These are phyloP conservation scores for Fraxinus angustifolia DNA, from an alignment of 305 asterid genomes.

Conservation along the genomic window DNA sequence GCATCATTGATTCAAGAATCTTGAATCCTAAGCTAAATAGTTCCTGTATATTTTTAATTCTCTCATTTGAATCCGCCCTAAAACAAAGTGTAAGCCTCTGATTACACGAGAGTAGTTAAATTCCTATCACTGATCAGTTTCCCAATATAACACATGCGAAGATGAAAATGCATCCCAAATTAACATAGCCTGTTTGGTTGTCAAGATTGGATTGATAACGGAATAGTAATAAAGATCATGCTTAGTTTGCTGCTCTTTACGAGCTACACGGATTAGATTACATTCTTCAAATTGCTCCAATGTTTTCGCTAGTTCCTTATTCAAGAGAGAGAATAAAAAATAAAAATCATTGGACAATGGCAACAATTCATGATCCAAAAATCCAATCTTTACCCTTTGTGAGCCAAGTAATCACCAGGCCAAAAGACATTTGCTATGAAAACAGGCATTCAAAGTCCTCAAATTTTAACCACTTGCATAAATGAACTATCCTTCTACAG, in stretches of 20 bases:
- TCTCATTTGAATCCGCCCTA: neutral
- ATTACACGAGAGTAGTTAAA: neutral
- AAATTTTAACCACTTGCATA: neutral
- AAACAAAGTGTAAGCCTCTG: neutral
- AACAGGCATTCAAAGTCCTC: neutral
- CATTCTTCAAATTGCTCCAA: neutral
- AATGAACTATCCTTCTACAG: neutral
- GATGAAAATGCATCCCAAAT: neutral
- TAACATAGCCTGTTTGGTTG: neutral
- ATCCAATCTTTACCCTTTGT: neutral
- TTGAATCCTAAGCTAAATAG: neutral
- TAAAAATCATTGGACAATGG: neutral
- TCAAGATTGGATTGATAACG: neutral
- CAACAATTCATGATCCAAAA: neutral
- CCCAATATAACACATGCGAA: neutral
- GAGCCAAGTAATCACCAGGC: neutral
- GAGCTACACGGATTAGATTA: neutral
- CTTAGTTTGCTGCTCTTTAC: neutral
- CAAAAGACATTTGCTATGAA: neutral
- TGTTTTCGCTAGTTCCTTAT: neutral
- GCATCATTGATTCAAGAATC: neutral
- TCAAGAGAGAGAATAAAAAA: neutral
- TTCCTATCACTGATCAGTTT: neutral
- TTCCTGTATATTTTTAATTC: neutral
- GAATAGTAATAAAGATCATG: neutral